Evolutionary conservation across 148 eudicot species (phyloP), one percentile per base, ranked within the genome.

Genomic region (Vaccinium macrocarpon): DNA sequence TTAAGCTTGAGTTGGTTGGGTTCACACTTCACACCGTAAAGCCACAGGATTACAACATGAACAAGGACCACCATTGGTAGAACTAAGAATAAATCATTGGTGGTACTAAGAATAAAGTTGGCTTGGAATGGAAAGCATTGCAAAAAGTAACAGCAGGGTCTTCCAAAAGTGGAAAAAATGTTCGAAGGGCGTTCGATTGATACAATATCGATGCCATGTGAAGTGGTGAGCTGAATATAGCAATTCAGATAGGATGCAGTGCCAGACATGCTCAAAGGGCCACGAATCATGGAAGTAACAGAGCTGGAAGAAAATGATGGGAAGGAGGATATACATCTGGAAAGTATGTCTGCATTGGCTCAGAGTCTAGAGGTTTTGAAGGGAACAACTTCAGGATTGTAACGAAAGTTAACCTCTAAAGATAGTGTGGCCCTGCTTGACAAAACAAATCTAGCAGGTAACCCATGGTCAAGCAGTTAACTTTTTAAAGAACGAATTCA

Each of bases 381-480:
- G 76, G 48, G 48, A 16, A 7, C 32, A 32, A 32, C 76, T 71
- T 71, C 21, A 72, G 76, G 76, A 10, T 15, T 72, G 76, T 32
- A 18, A 32, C 14, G 49, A 35, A 72, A 72, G 21, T 38, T 15
- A n/a, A 16, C 76, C 76, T 72, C 76, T 38, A 32, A 68, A 25
- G 74, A 68, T 71, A 72, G n/a, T 8, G 23, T 35, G 76, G 49
- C 76, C 76, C 46, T 13, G 76, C 19, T 71, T 35, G 76, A 32
- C 35, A 29, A 15, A 71, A 16, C 42, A 32, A 71, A 71, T 29
- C 48, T 35, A 71, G 10, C 21, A 71, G 21, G 48, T 32, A 71
- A 66, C 72, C 72, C 73, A 68, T 68, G 73, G 73, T 12, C 42
- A 68, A 68, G 73, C 73, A 68, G 73, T 29, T 29, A 12, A 66